Percentiles rank a stretch among this genome's conserved stretches.
Conservation (phyloP, 768 basidiomycete species). For the Boletus rubroflammeus region DNA sequence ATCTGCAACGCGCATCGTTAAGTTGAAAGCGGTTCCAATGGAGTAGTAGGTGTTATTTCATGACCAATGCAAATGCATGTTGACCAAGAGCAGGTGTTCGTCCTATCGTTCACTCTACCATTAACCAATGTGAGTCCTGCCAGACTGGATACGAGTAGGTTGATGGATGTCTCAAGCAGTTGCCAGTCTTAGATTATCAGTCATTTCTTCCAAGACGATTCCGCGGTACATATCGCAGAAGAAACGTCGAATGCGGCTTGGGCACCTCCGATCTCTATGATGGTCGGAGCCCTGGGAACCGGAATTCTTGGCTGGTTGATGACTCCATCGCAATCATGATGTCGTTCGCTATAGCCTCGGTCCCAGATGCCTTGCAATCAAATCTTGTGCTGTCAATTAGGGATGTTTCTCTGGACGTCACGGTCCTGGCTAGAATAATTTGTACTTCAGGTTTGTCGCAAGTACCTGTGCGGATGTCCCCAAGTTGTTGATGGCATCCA, state of each 20-base stretch:
- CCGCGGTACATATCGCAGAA: constrained; percentile 46
- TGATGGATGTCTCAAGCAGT: neutral
- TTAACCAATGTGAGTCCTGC: constrained; percentile 23
- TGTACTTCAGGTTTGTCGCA: constrained; percentile 38
- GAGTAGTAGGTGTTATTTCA: no score
- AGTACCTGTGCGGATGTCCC: constrained; percentile 44
- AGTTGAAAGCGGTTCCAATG: no score
- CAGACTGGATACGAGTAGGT: constrained; percentile 23
- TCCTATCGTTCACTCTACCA: no score
- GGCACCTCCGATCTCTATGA: constrained; percentile 44
- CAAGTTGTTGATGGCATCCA: constrained; percentile 46
- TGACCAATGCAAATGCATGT: neutral
- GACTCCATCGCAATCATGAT: constrained; percentile 41
- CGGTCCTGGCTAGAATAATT: constrained; percentile 38
- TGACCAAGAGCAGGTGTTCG: constrained; percentile 12
- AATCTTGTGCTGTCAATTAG: constrained; percentile 40
- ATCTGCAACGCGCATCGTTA: no score
- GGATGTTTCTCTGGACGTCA: constrained; percentile 36
- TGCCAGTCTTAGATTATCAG: neutral
- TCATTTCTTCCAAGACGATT: constrained; percentile 36
- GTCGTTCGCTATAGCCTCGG: constrained; percentile 41
- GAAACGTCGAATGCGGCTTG: constrained; percentile 42
- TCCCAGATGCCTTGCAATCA: constrained; percentile 32
- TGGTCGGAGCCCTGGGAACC: constrained; percentile 39
- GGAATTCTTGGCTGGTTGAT: constrained; percentile 41